Percentiles rank a stretch among this genome's conserved stretches.
These are phyloP conservation scores for Penicillium brevicompactum DNA, from an alignment of 2,329 filamentous ascomycete species.

Conservation along the genomic window DNA sequence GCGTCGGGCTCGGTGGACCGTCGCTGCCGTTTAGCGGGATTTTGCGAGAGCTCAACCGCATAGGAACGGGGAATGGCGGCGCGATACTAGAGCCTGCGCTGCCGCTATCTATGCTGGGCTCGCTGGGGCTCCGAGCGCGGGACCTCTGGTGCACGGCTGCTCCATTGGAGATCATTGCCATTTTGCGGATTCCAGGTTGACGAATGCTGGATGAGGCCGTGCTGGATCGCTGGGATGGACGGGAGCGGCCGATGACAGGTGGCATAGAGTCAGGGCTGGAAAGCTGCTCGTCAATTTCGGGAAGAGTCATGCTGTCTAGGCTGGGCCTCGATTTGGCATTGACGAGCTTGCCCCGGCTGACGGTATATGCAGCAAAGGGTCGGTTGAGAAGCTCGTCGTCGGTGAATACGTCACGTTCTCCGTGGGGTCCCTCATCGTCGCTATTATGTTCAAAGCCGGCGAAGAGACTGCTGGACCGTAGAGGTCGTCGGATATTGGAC, in stretches of 20 bases:
- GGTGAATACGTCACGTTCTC: conserved; percentile 39
- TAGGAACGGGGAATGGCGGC: conserved; percentile 91
- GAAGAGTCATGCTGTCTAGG: conserved; percentile 35
- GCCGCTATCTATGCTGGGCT: conserved; percentile 46
- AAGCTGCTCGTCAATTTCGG: conserved; percentile 43
- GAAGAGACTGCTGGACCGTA: conserved; percentile 81
- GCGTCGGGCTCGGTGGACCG: conserved; percentile 74
- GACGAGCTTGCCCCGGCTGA: conserved; percentile 47
- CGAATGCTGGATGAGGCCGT: conserved; percentile 40
- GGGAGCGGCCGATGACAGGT: conserved; percentile 24
- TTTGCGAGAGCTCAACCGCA: conserved; percentile 81
- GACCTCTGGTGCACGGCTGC: conserved; percentile 69
- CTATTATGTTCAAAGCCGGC: conserved; percentile 77
- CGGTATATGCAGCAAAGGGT: conserved; percentile 47
- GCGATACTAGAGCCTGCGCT: conserved; percentile 38
- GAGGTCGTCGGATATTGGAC: conserved; percentile 66
- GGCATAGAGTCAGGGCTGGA: conserved; percentile 32
- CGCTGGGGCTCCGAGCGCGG: conserved; percentile 56
- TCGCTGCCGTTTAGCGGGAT: conserved; percentile 71
- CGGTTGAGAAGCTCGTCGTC: conserved; percentile 49
- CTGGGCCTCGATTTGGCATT: conserved; percentile 34
- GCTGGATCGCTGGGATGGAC: conserved; percentile 37
- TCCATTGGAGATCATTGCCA: conserved; percentile 78
- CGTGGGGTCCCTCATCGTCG: conserved; percentile 44
- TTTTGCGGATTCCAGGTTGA: conserved; percentile 70